phyloP scores from a whole-genome alignment of 176 grass and related monocot genomes.

The Phoenix roebelenii region DNA sequence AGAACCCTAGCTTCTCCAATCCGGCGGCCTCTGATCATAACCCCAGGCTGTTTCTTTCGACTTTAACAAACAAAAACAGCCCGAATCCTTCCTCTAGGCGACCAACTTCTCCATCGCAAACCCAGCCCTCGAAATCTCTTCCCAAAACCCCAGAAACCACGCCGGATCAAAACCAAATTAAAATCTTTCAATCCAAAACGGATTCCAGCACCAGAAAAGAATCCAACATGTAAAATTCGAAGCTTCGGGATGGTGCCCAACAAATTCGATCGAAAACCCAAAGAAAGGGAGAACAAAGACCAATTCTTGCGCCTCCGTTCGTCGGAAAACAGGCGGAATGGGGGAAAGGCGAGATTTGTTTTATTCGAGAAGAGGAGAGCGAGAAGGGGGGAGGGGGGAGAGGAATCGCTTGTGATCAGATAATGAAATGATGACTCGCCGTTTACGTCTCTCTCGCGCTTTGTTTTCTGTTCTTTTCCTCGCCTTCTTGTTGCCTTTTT shows the following conservation, averaged over 20 bases:
- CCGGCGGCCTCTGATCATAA: constrained; percentile 9
- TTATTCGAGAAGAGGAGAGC: background rate
- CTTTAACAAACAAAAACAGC: constrained; percentile 9
- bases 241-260: background rate
- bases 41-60: constrained; percentile 10
- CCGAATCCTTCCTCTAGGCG: constrained; percentile 12
- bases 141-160: background rate
- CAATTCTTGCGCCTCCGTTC: too few species aligned
- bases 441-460: constrained; percentile 6
- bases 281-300: background rate
- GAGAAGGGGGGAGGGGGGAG: background rate
- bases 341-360: background rate
- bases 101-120: constrained; percentile 1
- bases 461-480: too few species aligned
- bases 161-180: background rate
- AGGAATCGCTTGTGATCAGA: constrained; percentile 12
- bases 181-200: too few species aligned
- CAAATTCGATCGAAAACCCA: background rate
- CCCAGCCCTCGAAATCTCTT: too few species aligned
- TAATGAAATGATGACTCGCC: constrained; percentile 7
- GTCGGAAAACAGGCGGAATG: background rate
- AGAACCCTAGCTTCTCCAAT: background rate
- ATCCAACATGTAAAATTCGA: background rate
- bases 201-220: background rate
- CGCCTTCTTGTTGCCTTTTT: too few species aligned